Evolutionary conservation across 2,329 filamentous ascomycete genomes (phyloP), one percentile per base, ranked within the genome.

Genomic region (Calonectria pseudoturangicola): DNA sequence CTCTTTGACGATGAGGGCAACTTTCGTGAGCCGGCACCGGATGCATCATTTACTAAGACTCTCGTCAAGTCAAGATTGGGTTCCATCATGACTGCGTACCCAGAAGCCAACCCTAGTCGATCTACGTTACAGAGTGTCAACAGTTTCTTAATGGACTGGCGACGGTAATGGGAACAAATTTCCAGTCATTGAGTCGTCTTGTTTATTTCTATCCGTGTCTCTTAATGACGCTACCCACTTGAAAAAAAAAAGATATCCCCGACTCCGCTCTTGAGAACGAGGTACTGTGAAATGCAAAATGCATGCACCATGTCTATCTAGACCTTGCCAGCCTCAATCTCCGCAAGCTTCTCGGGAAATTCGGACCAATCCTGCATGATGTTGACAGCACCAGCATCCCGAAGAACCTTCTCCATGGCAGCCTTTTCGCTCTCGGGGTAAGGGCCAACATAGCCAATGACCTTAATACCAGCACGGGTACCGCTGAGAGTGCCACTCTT

Each of bases 41-140:
- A 74, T 4, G 77, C 79, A 5, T 78, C 76, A 9, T 86, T 96
- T 60, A 92, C 92, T 81, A 98, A 99, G 84, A 87, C 88, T 10
- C 87, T 93, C 63, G 95, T 98, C 81, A 93, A 94, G 77, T 90
- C 92, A 77, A 90, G 93, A 66, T 87, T 98, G 39, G 93, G 93
- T n/a, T 93, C 92, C 87, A 94, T 98, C 77, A 94, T 96, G 83
- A 93, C 92, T 6, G 91, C 91, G 0, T 93, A 93, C 81, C 93
- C 95, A 0, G 92, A 93, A 76, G 93, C 93, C 2, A 98, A 97
- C 81, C 96, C 96, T 0, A 96, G 93, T 74, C 89, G 97, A 43
- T 89, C 94, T 27, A 98, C 96, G 0, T 85, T 98, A 45, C 96
- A 98, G 84, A 96, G 95, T 77, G 93, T 98, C 6, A 98, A 98